Evolutionary conservation across 2,329 filamentous ascomycete species (phyloP), one percentile per base, ranked within the genome.

Genomic region (Pseudogymnoascus sp.): DNA sequence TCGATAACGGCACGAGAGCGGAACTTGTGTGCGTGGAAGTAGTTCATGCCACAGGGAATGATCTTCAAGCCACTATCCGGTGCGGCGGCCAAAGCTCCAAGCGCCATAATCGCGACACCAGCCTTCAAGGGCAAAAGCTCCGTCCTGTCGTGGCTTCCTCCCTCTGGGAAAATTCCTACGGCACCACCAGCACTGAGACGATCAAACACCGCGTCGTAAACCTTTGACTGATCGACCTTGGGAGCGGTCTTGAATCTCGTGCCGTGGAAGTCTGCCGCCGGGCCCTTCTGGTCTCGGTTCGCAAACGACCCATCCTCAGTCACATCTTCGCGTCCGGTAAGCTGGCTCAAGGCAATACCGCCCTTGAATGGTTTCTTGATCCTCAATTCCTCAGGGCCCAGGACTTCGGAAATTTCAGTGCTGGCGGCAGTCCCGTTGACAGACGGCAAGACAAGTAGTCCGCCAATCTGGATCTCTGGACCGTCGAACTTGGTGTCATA

Each of bases 1-100:
- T 99, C 94, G 63, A 97, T 87, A 4, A 99, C 93, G 35, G 93
- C 94, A 71, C 94, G 85, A 65, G 93, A 97, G 50, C 93, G 88
- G 75, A 99, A 99, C 74, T 97, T 99, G 80, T 99, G 93, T 0
- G 93, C 90, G 74, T 97, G 93, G 76, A 99, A 99, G 75, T 99
- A 99, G 75, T 99, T 99, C 93, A 99, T 97, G 68, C 93, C 93
- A 59, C 94, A 92, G 3, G 94, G 94, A 22, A 99, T 90, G 68
- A 99, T 97, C 74, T 92, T 95, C 64, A 99, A 79, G 30, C 90
- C 91, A 70, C 90, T 96, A 65, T 93, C 81, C 2, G 92, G 92
- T 64, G 92, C 85, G 61, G 91, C 87, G 4, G 90, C 91, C 59
- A 97, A 79, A 1, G 94, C 88, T 38, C 93, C 93, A 35, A 99